phyloP scores from a whole-genome alignment of 2,329 filamentous ascomycete genomes.

The Corinectria fuckeliana region DNA sequence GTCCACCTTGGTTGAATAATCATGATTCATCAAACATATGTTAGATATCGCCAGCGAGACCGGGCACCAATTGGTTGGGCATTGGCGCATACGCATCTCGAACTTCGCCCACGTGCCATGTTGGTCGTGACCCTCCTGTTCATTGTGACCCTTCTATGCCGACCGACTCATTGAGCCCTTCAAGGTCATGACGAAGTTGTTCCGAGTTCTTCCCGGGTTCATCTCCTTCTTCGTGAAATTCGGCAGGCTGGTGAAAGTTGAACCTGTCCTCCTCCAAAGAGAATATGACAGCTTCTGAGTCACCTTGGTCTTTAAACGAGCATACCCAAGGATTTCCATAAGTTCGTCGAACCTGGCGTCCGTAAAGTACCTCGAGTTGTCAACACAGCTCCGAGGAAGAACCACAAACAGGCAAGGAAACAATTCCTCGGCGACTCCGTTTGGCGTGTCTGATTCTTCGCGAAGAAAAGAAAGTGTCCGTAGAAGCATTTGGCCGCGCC shows the following conservation, averaged over 20 bases:
- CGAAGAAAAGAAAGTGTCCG: slow-evolving; percentile 76
- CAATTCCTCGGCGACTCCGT: slow-evolving; percentile 36
- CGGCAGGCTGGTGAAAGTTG: slow-evolving; percentile 16
- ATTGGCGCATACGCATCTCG: slow-evolving; percentile 36
- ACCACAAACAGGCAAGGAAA: slow-evolving; percentile 86
- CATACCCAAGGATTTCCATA: slow-evolving; percentile 80
- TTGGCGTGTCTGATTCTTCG: slow-evolving; percentile 16
- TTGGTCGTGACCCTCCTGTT: slow-evolving; percentile 14
- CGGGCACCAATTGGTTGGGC: slow-evolving; percentile 28
- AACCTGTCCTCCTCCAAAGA: slow-evolving; percentile 69
- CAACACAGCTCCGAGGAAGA: slow-evolving; percentile 83
- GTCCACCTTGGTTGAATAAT: slow-evolving; percentile 10
- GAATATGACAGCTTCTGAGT: slow-evolving; percentile 89
- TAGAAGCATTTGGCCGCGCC: slow-evolving; percentile 84
- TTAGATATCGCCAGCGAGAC: not conserved
- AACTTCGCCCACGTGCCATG: slow-evolving; percentile 21
- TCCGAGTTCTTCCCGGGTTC: slow-evolving; percentile 75
- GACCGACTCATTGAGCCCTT: slow-evolving; percentile 40
- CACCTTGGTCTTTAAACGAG: slow-evolving; percentile 68
- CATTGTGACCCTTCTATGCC: slow-evolving; percentile 17
- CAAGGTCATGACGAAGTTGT: slow-evolving; percentile 89
- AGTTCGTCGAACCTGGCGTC: slow-evolving; percentile 72
- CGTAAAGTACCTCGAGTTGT: slow-evolving; percentile 89
- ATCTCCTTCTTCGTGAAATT: slow-evolving; percentile 71
- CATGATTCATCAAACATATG: not conserved